Percentiles rank a stretch among this genome's conserved stretches.
Conservation (phyloP, 257 asterid species). For the Nicotiana obtusifolia region DNA sequence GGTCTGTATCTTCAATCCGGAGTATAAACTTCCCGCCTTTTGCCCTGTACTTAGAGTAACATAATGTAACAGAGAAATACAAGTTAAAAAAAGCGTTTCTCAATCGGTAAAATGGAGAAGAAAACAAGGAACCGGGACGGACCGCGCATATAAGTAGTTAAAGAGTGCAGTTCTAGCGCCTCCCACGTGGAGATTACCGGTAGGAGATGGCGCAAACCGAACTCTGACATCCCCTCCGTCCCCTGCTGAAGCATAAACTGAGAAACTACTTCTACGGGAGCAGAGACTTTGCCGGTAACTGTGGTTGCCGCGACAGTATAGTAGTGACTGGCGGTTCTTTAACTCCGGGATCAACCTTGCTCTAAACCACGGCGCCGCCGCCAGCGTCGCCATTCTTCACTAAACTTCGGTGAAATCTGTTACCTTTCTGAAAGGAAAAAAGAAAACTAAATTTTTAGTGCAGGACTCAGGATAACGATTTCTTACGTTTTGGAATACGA, state of each 20-base stretch:
- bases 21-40: conserved; percentile 83
- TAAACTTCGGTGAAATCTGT: not conserved
- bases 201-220: conserved; percentile 97
- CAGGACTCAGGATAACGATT: not conserved
- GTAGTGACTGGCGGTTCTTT: conserved; percentile 9
- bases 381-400: conserved; percentile 35
- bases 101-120: not conserved
- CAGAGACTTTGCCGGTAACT: not conserved
- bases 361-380: conserved; percentile 45
- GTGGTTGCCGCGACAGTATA: not conserved
- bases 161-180: conserved; percentile 98
- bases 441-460: not conserved
- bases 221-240: conserved; percentile 48
- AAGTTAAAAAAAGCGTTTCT: not conserved
- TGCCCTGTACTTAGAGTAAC: conserved; percentile 32
- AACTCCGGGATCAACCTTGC: conserved; percentile 15
- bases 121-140: not conserved
- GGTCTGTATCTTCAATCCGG: conserved; percentile 92
- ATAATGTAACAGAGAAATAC: not conserved
- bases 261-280: conserved; percentile 29
- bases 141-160: conserved; percentile 72
- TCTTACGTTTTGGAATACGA: not conserved
- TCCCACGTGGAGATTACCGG: conserved; percentile 96
- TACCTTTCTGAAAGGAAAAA: no score
- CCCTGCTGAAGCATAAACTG: conserved; percentile 43